phyloP scores from a whole-genome alignment of 2,329 filamentous ascomycete genomes.

The Pyrenophora teres region DNA sequence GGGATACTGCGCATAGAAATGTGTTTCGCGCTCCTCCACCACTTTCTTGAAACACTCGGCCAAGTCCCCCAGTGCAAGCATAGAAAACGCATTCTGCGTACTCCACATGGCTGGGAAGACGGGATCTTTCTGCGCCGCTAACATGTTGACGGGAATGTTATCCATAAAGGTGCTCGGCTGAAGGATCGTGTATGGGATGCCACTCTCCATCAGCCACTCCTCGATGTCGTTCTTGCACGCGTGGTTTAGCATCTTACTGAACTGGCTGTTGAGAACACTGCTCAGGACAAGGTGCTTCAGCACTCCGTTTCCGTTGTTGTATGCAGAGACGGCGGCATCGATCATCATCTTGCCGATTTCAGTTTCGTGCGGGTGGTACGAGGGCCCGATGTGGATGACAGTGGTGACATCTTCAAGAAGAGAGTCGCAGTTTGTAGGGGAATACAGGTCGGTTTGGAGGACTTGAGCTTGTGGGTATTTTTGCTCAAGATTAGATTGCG shows the following conservation, averaged over 20 bases:
- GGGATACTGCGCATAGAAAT: conserved; percentile 37
- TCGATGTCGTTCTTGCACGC: conserved; percentile 45
- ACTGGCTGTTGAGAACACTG: conserved; percentile 40
- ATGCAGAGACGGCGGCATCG: conserved; percentile 22
- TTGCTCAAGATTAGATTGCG: conserved; percentile 30
- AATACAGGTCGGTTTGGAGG: conserved; percentile 36
- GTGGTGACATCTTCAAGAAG: conserved; percentile 39
- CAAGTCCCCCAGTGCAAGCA: conserved; percentile 32
- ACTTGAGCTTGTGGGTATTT: conserved; percentile 43
- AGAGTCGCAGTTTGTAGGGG: conserved; percentile 19
- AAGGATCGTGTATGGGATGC: background rate
- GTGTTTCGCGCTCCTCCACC: conserved; percentile 29
- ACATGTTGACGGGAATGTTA: conserved; percentile 25
- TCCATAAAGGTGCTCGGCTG: conserved; percentile 44
- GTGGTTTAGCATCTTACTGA: conserved; percentile 47
- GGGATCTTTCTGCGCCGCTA: conserved; percentile 25
- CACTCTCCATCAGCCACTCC: conserved; percentile 33
- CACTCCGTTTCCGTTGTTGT: background rate
- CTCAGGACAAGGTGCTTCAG: conserved; percentile 47
- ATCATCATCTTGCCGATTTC: conserved; percentile 46
- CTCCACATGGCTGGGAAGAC: conserved; percentile 26
- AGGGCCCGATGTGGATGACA: conserved; percentile 43
- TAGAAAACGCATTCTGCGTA: conserved; percentile 27
- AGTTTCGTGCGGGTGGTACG: conserved; percentile 43
- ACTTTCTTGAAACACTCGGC: conserved; percentile 30